Evolutionary conservation across 2,329 filamentous ascomycete genomes (phyloP), one percentile per base, ranked within the genome.

Genomic region (Aphanocladium album): DNA sequence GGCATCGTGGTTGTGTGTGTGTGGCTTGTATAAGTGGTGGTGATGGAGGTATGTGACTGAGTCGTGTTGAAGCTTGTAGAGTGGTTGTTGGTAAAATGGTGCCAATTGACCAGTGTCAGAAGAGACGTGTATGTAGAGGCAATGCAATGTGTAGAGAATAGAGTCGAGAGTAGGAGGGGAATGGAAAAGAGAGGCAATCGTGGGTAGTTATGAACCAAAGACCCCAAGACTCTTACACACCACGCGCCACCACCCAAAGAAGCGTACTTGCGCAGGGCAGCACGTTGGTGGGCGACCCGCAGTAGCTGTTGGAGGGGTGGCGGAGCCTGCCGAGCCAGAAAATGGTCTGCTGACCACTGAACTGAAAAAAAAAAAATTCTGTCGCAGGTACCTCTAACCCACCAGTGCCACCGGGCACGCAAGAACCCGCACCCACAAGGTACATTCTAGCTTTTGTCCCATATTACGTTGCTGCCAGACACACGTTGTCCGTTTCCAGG

Each of bases 1-100:
- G 80, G 75, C 67, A 76, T 72, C 55, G 66, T 60, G 50, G 59
- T 78, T 78, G 71, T 80, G 78, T 57, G 75, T 77, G 73, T 81
- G 71, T 63, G 76, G 73, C 81, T 71, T 63, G 76, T 77, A 62
- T 76, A 79, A 73, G 74, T 77, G 66, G 69, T 67, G 62, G 74
- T 65, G 76, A 80, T 80, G 53, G 61, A 72, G 65, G 37, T 60
- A 14, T 55, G 17, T 16, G 11, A 30, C 12, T 60, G 30, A 23
- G 6, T 35, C 19, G 11, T 54, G 49, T 33, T n/a, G 5, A 19
- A 2, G 7, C 9, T n/a, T 25, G 43, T 11, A n/a, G 19, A 46
- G 21, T 46, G 43, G 23, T 11, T 23, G 43, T 46, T 3, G n/a
- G n/a, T n/a, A 43, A 43, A 43, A 43, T 46, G 33, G 6, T 35